Conservation (phyloP, 495 filamentous ascomycete genomes). For the Thozetella sp. region DNA sequence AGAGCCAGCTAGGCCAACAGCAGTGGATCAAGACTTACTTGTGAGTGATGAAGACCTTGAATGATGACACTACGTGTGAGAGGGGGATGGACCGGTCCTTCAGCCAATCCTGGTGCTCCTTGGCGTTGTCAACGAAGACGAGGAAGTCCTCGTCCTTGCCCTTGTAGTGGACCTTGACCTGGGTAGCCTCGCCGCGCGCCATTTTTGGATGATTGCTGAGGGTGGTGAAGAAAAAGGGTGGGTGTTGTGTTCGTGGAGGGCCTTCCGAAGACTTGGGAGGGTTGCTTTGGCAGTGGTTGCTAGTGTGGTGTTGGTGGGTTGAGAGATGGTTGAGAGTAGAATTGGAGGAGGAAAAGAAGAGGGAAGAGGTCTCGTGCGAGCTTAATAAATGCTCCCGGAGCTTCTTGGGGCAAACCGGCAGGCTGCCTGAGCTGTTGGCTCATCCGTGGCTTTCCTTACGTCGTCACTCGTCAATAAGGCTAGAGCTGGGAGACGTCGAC, state of each 20-base stretch:
- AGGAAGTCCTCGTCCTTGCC: conserved; percentile 88
- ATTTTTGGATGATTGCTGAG: conserved; percentile 47
- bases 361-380: neutral
- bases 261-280: neutral
- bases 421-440: neutral
- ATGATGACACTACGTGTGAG: conserved; percentile 82
- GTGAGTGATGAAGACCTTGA: conserved; percentile 89
- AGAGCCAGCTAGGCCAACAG: too few species aligned
- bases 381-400: neutral
- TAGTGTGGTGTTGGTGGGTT: neutral
- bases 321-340: neutral
- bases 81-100: conserved; percentile 77
- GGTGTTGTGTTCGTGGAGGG: conserved; percentile 5
- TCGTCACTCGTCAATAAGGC: neutral
- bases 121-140: conserved; percentile 78
- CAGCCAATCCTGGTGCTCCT: conserved; percentile 80
- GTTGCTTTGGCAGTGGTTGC: neutral
- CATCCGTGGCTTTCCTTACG: neutral
- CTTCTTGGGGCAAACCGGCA: neutral
- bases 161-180: conserved; percentile 88
- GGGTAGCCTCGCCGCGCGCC: conserved; percentile 75
- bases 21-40: too few species aligned
- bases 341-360: neutral
- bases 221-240: conserved; percentile 16
- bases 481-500: neutral